Percentiles rank a stretch among this genome's conserved stretches.
These are phyloP conservation scores for Diplocarpon rosae DNA, from an alignment of 2,329 filamentous ascomycete species.

Conservation along the genomic window DNA sequence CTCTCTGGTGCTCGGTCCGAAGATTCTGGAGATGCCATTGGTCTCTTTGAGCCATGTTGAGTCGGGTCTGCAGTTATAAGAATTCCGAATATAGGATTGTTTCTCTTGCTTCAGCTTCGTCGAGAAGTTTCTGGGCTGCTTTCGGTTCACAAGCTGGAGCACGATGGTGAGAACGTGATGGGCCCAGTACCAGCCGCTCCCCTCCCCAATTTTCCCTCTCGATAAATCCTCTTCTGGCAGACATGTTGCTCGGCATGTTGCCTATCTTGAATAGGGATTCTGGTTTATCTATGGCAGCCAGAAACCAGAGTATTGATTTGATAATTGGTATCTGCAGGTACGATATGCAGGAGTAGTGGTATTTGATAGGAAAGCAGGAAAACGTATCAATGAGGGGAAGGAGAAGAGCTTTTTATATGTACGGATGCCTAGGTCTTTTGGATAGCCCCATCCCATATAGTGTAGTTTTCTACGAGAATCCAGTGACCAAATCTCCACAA, in stretches of 20 bases:
- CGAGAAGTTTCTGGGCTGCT: too few species aligned
- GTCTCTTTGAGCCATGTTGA: too few species aligned
- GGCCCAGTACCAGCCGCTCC: conserved; percentile 13
- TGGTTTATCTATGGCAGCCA: conserved; percentile 5
- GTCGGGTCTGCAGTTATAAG: too few species aligned
- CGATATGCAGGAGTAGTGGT: conserved; percentile 6
- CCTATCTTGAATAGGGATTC: conserved; percentile 11
- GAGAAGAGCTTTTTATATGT: conserved; percentile 12
- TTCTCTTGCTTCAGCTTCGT: too few species aligned
- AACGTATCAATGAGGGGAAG: conserved; percentile 12
- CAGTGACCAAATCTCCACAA: conserved; percentile 5
- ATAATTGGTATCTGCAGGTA: conserved; percentile 7
- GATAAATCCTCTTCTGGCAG: conserved; percentile 10
- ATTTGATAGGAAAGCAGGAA: conserved; percentile 12
- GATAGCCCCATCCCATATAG: conserved; percentile 11
- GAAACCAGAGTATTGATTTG: background rate
- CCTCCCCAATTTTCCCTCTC: conserved; percentile 16
- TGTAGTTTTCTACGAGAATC: conserved; percentile 4
- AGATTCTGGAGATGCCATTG: too few species aligned
- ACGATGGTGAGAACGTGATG: conserved; percentile 3
- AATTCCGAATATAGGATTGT: too few species aligned
- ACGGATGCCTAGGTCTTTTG: conserved; percentile 10
- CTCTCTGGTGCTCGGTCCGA: too few species aligned
- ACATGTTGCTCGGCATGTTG: conserved; percentile 13
- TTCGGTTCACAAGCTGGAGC: conserved; percentile 7